Evolutionary conservation across 352 stramenopile genomes (phyloP).

Genomic region (Phytophthora macrochlamydospora): DNA sequence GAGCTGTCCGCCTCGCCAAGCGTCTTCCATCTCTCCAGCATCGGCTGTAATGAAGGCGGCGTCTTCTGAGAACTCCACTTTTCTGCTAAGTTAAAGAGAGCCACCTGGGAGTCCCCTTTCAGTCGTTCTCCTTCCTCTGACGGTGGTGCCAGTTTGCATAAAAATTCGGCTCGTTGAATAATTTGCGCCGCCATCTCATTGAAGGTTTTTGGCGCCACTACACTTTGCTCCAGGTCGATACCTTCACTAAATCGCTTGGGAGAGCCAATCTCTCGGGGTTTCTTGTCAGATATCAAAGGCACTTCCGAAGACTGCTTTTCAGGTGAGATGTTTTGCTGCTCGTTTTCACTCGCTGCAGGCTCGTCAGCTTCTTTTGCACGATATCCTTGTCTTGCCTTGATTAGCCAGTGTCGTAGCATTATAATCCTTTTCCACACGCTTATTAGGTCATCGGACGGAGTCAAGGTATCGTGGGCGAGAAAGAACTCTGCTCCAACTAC

Average conservation of each 20-base stretch:
- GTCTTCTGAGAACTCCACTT: conserved; percentile 89
- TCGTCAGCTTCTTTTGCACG: conserved; percentile 64
- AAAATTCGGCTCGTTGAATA: conserved; percentile 69
- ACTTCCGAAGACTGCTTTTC: background rate
- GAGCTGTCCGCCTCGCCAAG: conserved; percentile 76
- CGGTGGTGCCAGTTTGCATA: conserved; percentile 75
- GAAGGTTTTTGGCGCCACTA: conserved; percentile 71
- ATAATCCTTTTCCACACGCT: conserved; percentile 82
- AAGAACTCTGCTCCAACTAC: conserved; percentile 35
- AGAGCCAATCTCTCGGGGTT: background rate
- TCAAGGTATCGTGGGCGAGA: conserved; percentile 56
- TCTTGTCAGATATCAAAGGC: background rate
- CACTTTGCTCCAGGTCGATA: conserved; percentile 61
- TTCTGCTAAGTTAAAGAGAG: conserved; percentile 82
- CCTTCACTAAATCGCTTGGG: conserved; percentile 20
- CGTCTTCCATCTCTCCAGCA: conserved; percentile 87
- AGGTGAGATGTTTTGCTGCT: background rate
- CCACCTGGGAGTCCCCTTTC: conserved; percentile 69
- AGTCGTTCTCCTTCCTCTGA: conserved; percentile 73
- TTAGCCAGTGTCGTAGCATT: conserved; percentile 85
- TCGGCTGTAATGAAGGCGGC: conserved; percentile 80
- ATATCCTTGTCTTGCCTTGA: conserved; percentile 83
- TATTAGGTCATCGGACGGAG: conserved; percentile 74
- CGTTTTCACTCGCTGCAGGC: conserved; percentile 9
- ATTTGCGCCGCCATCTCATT: conserved; percentile 71